Percentiles rank a stretch among this genome's conserved stretches.
Conservation (phyloP, 352 stramenopile genomes). For the Globisporangium nunn region DNA sequence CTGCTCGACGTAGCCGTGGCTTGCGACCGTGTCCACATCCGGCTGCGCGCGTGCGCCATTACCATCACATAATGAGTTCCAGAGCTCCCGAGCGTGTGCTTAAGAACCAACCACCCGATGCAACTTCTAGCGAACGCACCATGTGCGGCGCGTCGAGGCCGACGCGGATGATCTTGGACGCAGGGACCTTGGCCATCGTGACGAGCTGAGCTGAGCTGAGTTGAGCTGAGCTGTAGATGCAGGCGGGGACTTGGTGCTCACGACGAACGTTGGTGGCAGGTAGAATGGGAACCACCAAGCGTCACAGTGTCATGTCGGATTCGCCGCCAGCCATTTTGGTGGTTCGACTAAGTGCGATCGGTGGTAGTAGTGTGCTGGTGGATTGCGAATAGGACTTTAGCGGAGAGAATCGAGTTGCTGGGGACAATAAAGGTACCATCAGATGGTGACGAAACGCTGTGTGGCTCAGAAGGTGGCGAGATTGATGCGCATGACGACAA, state of each 20-base stretch:
- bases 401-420: too few relatives aligned
- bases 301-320: constrained; percentile 1
- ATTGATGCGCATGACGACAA: too few relatives aligned
- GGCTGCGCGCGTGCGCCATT: constrained; percentile 22
- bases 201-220: background rate
- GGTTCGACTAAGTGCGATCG: background rate
- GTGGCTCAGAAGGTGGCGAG: too few relatives aligned
- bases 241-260: background rate
- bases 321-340: constrained; percentile 6
- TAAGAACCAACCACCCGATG: too few relatives aligned
- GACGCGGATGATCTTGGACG: constrained; percentile 68
- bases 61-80: too few relatives aligned
- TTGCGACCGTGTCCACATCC: constrained; percentile 62
- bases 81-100: too few relatives aligned
- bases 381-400: background rate
- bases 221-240: too few relatives aligned
- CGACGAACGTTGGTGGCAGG: background rate
- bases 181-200: constrained; percentile 52
- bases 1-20: constrained; percentile 74
- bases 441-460: too few relatives aligned
- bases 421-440: too few relatives aligned
- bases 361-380: background rate
- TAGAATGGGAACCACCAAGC: background rate
- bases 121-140: constrained; percentile 20
- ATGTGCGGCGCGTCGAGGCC: constrained; percentile 72